Conservation (phyloP, 169 alveolate genomes). For the Eimeria maxima region DNA sequence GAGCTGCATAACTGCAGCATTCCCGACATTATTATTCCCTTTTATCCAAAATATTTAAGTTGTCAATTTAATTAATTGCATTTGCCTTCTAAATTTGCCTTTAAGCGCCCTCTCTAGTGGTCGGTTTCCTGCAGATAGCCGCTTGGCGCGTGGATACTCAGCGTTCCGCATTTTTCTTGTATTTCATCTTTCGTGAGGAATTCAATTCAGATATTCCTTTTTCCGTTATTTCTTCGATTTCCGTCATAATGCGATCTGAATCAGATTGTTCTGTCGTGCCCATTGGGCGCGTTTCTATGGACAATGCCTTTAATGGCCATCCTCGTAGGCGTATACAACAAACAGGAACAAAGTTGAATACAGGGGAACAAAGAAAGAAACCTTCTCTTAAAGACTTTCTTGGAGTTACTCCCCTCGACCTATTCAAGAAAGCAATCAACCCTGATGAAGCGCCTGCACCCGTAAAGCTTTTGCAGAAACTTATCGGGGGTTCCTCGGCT, state of each 20-base stretch:
- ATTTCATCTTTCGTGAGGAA: background rate
- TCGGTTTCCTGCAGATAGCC: background rate
- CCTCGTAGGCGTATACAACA: conserved; percentile 21
- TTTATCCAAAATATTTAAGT: background rate
- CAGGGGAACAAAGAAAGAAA: no score
- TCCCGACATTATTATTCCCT: background rate
- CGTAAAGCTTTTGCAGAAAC: no score
- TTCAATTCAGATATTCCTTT: background rate
- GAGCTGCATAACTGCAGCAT: background rate
- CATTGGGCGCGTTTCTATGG: background rate
- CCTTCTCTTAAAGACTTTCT: no score
- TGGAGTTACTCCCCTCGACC: no score
- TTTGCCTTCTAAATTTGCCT: background rate
- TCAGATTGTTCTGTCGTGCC: conserved; percentile 19
- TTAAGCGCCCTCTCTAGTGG: background rate
- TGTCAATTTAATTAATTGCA: background rate
- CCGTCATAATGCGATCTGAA: background rate
- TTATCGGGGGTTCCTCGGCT: no score
- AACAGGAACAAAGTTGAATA: conserved; percentile 14
- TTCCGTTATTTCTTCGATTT: background rate
- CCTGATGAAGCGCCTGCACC: no score
- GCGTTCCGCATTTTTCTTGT: no score
- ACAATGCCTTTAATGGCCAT: conserved; percentile 39
- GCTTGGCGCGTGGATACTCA: background rate
- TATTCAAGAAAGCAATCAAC: no score